Conservation (phyloP, 176 grass and related monocot species). For the Bolboschoenus planiculmis region DNA sequence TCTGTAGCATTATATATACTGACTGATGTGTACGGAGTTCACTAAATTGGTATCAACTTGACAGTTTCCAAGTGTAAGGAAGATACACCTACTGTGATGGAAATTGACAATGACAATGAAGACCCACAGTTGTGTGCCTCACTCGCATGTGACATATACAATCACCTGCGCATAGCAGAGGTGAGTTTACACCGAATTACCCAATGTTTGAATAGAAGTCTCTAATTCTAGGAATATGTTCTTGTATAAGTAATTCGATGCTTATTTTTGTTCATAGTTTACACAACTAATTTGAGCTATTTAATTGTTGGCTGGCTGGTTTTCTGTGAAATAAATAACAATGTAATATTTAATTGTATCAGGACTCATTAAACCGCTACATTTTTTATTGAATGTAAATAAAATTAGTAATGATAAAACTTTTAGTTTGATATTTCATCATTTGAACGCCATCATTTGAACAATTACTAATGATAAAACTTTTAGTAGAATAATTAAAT, state of each 20-base stretch:
- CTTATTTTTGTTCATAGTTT: neutral
- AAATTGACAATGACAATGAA: slow-evolving; percentile 55
- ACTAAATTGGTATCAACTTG: neutral
- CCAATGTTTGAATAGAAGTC: neutral
- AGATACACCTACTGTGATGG: slow-evolving; percentile 44
- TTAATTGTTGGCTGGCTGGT: neutral
- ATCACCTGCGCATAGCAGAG: slow-evolving; percentile 82
- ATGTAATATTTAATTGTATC: neutral
- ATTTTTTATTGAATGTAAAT: neutral
- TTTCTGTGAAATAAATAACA: neutral
- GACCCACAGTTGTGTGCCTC: slow-evolving; percentile 85
- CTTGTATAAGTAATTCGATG: neutral
- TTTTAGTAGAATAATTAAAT: neutral
- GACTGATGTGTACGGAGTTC: neutral
- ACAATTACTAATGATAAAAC: no score
- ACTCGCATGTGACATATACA: slow-evolving; percentile 91
- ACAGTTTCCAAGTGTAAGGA: slow-evolving; percentile 51
- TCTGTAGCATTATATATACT: neutral
- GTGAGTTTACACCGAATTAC: slow-evolving; percentile 29
- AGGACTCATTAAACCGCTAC: neutral
- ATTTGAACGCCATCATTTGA: neutral
- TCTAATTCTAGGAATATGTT: neutral
- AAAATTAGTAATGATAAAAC: neutral
- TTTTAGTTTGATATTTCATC: neutral
- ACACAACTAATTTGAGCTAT: neutral